Evolutionary conservation across 345 rosid genomes (phyloP), one percentile per base, ranked within the genome.

Genomic region (Capsella bursapastoris): DNA sequence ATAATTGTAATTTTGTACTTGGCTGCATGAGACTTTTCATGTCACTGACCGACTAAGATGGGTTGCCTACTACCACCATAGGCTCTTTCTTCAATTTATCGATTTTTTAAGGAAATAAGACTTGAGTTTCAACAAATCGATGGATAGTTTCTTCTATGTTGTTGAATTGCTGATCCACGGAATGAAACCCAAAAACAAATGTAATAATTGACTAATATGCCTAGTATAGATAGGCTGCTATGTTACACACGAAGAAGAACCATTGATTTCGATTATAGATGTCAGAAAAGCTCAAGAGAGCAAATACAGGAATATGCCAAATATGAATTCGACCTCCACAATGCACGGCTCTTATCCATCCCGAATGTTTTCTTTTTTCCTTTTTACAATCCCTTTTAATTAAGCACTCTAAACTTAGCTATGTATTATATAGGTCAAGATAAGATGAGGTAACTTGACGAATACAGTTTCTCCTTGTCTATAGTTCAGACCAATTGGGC

Each of bases 241-340:
- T 70, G 22, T 32, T 63, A 63, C 16, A 38, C 9, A 8, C 37
- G 6, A 5, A 72, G 14, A 56, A 25, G n/a, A 56, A 35, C 58
- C 49, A 37, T 57, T 56, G 31, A 58, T 35, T 45, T 57, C 40
- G 11, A 27, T 37, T 37, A 8, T 1, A 35, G 25, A 49, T 9
- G 14, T 48, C 6, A 38, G 15, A 4, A 7, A 47, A 47, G 25
- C 28, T 12, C 52, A 29, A 49, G 1, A 56, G 28, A 66, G 14
- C 37, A 22, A 22, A 22, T 5, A 37, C 14, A 56, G 15, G 53
- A 68, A 73, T 45, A 64, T 73, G 58, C 65, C 40, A 45, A 64
- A 35, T 57, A 45, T 64, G 71, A 73, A 34, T 55, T 56, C 57
- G 65, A 73, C 71, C 6, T 73, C 58, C 77, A 45, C 58, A 64